phyloP scores from a whole-genome alignment of 192 early-diverging fungal species.

The Backusella mclennaniae region DNA sequence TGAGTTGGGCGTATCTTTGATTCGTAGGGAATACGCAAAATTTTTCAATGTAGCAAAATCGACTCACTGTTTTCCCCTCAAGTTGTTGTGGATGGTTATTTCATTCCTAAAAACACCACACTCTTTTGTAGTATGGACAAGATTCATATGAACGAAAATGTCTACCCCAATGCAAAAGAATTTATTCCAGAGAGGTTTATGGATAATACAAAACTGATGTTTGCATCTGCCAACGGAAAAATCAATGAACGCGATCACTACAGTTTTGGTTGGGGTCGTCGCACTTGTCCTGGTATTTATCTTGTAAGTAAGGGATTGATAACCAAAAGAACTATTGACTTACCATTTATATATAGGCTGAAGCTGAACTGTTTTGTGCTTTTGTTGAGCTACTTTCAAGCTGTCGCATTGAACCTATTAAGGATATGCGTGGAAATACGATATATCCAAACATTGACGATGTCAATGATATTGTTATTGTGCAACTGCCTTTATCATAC shows the following conservation, averaged over 20 bases:
- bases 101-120: neutral
- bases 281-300: slow-evolving; percentile 14
- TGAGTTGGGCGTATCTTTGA: no score
- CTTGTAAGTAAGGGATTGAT: neutral
- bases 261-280: slow-evolving; percentile 9
- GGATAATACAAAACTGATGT: neutral
- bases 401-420: neutral
- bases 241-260: slow-evolving; percentile 5
- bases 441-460: neutral
- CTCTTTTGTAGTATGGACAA: neutral
- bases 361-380: neutral
- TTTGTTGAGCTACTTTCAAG: neutral
- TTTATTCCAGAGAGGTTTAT: slow-evolving; percentile 9
- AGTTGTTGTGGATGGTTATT: slow-evolving; percentile 4
- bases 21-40: no score
- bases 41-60: no score
- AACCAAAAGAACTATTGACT: no score
- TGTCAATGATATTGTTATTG: neutral
- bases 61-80: neutral
- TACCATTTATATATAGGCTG: neutral
- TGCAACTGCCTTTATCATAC: neutral
- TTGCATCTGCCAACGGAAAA: slow-evolving; percentile 2
- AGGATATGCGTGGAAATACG: neutral
- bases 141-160: slow-evolving; percentile 8
- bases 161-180: neutral